phyloP scores from a whole-genome alignment of 2,329 filamentous ascomycete genomes.

The Penicillium sp. region DNA sequence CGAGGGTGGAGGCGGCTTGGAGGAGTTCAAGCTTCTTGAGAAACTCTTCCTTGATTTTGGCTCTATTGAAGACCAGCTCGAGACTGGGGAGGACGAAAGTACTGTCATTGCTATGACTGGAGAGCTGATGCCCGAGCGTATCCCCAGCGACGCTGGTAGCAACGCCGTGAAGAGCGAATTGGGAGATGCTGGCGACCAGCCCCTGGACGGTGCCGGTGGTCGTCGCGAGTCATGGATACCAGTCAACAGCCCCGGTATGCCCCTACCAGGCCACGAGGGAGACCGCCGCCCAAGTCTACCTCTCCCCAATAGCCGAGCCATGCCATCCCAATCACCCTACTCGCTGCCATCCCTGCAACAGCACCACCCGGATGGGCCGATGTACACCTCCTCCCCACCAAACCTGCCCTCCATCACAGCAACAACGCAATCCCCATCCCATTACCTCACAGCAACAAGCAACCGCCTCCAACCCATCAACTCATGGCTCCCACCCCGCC shows the following conservation, averaged over 20 bases:
- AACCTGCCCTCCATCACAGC: constrained; percentile 30
- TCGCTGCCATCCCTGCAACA: constrained; percentile 34
- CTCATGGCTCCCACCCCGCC: constrained; percentile 34
- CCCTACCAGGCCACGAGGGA: constrained; percentile 29
- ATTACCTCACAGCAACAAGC: constrained; percentile 25
- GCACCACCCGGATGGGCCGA: constrained; percentile 31
- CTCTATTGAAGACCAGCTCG: constrained; percentile 38
- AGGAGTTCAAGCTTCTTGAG: constrained; percentile 42
- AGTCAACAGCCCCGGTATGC: constrained; percentile 36
- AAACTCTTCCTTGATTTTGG: constrained; percentile 42
- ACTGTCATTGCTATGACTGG: constrained; percentile 18
- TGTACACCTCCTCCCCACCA: constrained; percentile 31
- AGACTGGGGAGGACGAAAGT: constrained; percentile 33
- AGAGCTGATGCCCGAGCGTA: constrained; percentile 29
- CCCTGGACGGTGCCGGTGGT: constrained; percentile 29
- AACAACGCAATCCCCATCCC: constrained; percentile 27
- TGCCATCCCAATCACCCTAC: constrained; percentile 35
- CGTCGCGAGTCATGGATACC: constrained; percentile 43
- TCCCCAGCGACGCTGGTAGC: constrained; percentile 39
- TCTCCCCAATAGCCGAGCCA: constrained; percentile 31
- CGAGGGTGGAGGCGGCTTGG: constrained; percentile 33
- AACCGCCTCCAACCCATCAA: constrained; percentile 41
- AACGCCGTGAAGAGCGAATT: constrained; percentile 41
- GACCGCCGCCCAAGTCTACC: constrained; percentile 40
- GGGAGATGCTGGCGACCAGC: constrained; percentile 30